These are phyloP conservation scores for Bipolaris gigantea DNA, from an alignment of 2,329 filamentous ascomycete species.

Conservation along the genomic window DNA sequence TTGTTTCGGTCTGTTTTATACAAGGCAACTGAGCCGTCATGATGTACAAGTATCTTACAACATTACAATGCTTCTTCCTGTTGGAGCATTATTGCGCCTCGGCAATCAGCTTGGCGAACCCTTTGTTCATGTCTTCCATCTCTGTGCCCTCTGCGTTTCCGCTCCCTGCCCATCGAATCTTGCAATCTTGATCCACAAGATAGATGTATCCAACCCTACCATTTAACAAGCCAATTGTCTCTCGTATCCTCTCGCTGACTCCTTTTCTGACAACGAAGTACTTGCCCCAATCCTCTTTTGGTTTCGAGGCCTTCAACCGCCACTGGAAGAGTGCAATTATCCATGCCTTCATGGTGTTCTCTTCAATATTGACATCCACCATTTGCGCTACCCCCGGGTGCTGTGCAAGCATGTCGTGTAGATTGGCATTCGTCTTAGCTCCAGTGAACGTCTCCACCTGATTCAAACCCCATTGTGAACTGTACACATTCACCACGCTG, in stretches of 20 bases:
- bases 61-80: conserved; percentile 1
- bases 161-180: conserved; percentile 92
- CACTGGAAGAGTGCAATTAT: conserved; percentile 59
- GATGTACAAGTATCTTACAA: conserved; percentile 37
- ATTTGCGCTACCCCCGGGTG: conserved; percentile 65
- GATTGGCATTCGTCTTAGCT: conserved; percentile 66
- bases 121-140: conserved; percentile 66
- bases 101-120: conserved; percentile 61
- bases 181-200: conserved; percentile 81
- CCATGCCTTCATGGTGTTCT: conserved; percentile 68
- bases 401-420: conserved; percentile 63
- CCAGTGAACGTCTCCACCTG: conserved; percentile 73
- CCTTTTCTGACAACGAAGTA: conserved; percentile 64
- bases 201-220: conserved; percentile 93
- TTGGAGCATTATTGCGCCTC: conserved; percentile 19
- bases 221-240: conserved; percentile 73
- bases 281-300: conserved; percentile 55
- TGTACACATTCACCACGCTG: conserved; percentile 79
- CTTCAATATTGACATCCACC: conserved; percentile 86
- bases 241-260: conserved; percentile 58
- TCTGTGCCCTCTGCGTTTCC: conserved; percentile 68
- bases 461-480: conserved; percentile 79
- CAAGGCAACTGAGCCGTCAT: conserved; percentile 22
- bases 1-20: conserved; percentile 18
- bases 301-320: conserved; percentile 52